A percentile compares a stretch with the other conserved stretches of the same genome.
phyloP scores from a whole-genome alignment of 345 rosid species.

The Citrus cavaleriei region DNA sequence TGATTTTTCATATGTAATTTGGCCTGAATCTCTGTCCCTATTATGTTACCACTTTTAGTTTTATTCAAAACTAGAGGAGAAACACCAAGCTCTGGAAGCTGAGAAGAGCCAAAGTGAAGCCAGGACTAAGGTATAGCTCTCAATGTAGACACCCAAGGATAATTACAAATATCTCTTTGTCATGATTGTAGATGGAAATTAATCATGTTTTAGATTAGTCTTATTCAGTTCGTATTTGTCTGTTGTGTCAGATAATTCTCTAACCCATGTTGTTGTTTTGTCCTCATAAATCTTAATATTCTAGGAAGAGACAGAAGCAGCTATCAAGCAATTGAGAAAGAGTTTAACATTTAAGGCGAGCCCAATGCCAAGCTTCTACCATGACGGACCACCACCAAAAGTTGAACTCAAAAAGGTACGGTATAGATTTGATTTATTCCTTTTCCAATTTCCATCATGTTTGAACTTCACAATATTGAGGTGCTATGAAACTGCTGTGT shows the following conservation, averaged over 20 bases:
- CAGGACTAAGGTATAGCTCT: constrained; percentile 54
- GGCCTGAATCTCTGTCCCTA: background rate
- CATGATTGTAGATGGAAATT: background rate
- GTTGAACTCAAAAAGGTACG: constrained; percentile 79
- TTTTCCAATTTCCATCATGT: background rate
- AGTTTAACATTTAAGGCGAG: constrained; percentile 73
- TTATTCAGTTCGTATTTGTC: background rate
- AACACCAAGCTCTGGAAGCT: constrained; percentile 77
- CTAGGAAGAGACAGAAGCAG: constrained; percentile 80
- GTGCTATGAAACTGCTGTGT: background rate
- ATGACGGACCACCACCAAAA: constrained; percentile 84
- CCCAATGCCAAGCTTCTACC: constrained; percentile 88
- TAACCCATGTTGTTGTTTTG: background rate
- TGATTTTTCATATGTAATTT: background rate
- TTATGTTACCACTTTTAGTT: constrained; percentile 43
- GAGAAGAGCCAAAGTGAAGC: constrained; percentile 72
- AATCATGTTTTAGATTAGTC: background rate
- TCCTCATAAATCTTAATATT: background rate
- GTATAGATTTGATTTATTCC: background rate
- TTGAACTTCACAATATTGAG: background rate
- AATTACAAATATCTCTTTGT: background rate
- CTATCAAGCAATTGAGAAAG: constrained; percentile 78
- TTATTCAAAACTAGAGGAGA: constrained; percentile 76
- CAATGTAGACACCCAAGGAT: background rate
- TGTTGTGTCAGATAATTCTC: constrained; percentile 8